A percentile compares a stretch with the other conserved stretches of the same genome.
These are phyloP conservation scores for Lactifluus rugatus DNA, from an alignment of 768 basidiomycete species.

Conservation along the genomic window DNA sequence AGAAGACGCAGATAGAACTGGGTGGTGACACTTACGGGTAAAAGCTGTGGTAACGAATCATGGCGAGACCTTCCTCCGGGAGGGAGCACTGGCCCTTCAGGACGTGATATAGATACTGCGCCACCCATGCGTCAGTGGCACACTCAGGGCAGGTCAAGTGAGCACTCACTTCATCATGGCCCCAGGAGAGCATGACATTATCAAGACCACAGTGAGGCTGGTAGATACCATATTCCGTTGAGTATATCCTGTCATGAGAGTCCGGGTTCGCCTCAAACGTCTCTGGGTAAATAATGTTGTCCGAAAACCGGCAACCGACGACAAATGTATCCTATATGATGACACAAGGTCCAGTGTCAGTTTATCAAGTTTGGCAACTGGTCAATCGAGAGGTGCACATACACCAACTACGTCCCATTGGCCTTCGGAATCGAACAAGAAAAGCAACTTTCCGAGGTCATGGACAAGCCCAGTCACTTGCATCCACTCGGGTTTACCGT, in stretches of 20 bases:
- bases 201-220: constrained; percentile 71
- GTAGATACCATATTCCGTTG: constrained; percentile 67
- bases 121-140: neutral
- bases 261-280: constrained; percentile 73
- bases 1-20: neutral
- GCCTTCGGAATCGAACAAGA: constrained; percentile 76
- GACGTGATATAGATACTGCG: constrained; percentile 74
- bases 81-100: constrained; percentile 74
- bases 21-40: constrained; percentile 51
- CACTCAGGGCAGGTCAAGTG: neutral
- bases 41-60: constrained; percentile 94
- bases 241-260: constrained; percentile 51
- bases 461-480: constrained; percentile 81
- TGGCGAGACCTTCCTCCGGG: constrained; percentile 72
- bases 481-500: constrained; percentile 90
- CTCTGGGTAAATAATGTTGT: constrained; percentile 73
- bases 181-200: constrained; percentile 84
- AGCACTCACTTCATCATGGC: constrained; percentile 71
- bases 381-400: constrained; percentile 22
- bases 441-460: constrained; percentile 81
- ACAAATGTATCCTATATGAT: constrained; percentile 54
- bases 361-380: neutral
- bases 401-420: constrained; percentile 96
- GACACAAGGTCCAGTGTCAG: constrained; percentile 4
- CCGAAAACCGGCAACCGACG: constrained; percentile 79